phyloP scores from a whole-genome alignment of 768 basidiomycete species.

The Xerocomellus chrysenteron region DNA sequence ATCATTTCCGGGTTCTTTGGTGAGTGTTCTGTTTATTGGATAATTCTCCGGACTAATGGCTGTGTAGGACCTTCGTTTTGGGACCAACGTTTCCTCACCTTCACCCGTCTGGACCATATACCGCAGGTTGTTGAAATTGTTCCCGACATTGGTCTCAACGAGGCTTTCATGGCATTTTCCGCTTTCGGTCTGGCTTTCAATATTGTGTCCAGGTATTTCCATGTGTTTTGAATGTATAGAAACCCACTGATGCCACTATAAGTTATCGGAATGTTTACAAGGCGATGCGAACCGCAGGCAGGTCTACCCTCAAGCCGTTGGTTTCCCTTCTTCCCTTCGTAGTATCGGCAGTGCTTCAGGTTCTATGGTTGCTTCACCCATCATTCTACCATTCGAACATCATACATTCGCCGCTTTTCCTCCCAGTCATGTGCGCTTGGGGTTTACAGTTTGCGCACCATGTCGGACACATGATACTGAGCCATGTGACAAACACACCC shows the following conservation, averaged over 20 bases:
- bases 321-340: constrained; percentile 79
- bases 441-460: constrained; percentile 89
- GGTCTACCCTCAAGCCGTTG: constrained; percentile 55
- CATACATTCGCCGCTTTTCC: constrained; percentile 71
- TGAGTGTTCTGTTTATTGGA: constrained; percentile 25
- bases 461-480: constrained; percentile 89
- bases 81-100: constrained; percentile 66
- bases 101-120: constrained; percentile 54
- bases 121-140: constrained; percentile 45
- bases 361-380: constrained; percentile 80
- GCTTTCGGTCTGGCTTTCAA: constrained; percentile 73
- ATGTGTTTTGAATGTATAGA: background rate
- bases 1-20: constrained; percentile 76
- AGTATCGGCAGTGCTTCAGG: constrained; percentile 64
- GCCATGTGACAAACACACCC: constrained; percentile 79
- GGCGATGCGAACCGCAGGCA: constrained; percentile 45
- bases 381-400: constrained; percentile 59
- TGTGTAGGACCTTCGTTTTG: constrained; percentile 71
- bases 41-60: background rate
- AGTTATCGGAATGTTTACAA: constrained; percentile 82
- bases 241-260: constrained; percentile 1
- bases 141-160: constrained; percentile 77
- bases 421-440: constrained; percentile 92
- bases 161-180: constrained; percentile 83
- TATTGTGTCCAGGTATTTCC: constrained; percentile 61